Conservation (phyloP, 139 green algal genomes). For the Edaphochlamys debaryana region DNA sequence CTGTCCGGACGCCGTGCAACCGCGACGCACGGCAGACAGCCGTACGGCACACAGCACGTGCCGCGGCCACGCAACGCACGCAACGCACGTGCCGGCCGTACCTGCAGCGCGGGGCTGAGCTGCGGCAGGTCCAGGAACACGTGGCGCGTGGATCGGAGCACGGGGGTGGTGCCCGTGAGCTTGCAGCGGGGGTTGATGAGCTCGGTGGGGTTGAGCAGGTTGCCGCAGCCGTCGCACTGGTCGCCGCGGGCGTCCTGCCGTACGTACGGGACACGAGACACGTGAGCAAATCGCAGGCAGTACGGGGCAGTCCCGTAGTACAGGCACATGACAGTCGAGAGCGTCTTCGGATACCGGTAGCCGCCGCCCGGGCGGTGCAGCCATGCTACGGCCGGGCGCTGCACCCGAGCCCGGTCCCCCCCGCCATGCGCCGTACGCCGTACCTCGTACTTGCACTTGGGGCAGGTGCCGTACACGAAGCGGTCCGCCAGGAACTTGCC, state of each 20-base stretch:
- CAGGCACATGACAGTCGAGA: too few species aligned
- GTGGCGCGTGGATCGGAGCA: conserved; percentile 86
- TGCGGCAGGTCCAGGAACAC: conserved; percentile 95
- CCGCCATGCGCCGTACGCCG: too few species aligned
- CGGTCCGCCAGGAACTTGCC: conserved; percentile 97
- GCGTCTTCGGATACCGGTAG: too few species aligned
- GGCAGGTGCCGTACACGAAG: conserved; percentile 94
- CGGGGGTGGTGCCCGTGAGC: conserved; percentile 78
- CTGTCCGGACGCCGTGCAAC: too few species aligned
- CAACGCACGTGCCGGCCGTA: too few species aligned
- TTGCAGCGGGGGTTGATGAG: conserved; percentile 94
- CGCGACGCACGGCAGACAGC: too few species aligned
- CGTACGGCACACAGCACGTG: too few species aligned
- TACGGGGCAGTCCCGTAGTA: neutral
- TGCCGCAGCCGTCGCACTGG: conserved; percentile 94
- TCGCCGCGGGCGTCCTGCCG: conserved; percentile 69
- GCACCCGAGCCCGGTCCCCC: neutral
- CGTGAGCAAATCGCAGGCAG: too few species aligned
- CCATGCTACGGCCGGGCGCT: too few species aligned
- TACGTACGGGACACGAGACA: too few species aligned
- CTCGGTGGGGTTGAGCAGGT: conserved; percentile 94
- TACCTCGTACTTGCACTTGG: conserved; percentile 92
- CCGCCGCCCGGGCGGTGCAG: too few species aligned
- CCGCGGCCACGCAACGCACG: too few species aligned
- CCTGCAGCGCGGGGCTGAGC: conserved; percentile 73